phyloP scores from a whole-genome alignment of 2,329 filamentous ascomycete genomes.

The Paecilomyces variotii region DNA sequence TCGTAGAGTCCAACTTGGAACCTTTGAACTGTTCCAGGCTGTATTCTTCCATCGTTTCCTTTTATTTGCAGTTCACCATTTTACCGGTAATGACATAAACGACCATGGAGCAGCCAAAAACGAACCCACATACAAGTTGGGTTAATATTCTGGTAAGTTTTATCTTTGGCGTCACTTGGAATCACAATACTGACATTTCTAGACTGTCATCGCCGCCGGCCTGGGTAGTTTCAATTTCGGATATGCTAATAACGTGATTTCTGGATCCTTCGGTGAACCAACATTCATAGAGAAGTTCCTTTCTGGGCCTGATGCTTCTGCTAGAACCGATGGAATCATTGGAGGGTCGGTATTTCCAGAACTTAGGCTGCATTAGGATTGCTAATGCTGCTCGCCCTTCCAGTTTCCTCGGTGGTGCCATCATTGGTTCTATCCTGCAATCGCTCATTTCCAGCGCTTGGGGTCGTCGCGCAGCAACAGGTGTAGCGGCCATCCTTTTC shows the following conservation, averaged over 20 bases:
- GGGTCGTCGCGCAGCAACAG: constrained; percentile 12
- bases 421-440: constrained; percentile 15
- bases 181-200: background rate
- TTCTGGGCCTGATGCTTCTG: constrained; percentile 7
- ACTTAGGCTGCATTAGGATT: background rate
- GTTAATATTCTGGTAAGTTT: background rate
- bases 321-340: constrained; percentile 12
- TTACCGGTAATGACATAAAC: background rate
- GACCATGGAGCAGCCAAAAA: background rate
- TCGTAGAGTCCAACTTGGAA: background rate
- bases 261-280: constrained; percentile 19
- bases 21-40: background rate
- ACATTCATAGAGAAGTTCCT: constrained; percentile 20
- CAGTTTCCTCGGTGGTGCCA: constrained; percentile 15
- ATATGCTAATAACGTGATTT: constrained; percentile 21
- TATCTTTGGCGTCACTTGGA: background rate
- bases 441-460: constrained; percentile 13
- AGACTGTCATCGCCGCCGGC: constrained; percentile 9
- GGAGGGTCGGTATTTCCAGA: constrained; percentile 7
- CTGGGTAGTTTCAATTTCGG: constrained; percentile 22
- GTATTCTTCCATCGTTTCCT: background rate
- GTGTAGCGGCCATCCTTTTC: constrained; percentile 8
- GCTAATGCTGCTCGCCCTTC: background rate
- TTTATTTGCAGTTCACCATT: background rate
- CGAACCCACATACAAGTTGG: background rate